Evolutionary conservation across 495 filamentous ascomycete genomes (phyloP), one percentile per base, ranked within the genome.

Genomic region (Hypoxylon fuscum): DNA sequence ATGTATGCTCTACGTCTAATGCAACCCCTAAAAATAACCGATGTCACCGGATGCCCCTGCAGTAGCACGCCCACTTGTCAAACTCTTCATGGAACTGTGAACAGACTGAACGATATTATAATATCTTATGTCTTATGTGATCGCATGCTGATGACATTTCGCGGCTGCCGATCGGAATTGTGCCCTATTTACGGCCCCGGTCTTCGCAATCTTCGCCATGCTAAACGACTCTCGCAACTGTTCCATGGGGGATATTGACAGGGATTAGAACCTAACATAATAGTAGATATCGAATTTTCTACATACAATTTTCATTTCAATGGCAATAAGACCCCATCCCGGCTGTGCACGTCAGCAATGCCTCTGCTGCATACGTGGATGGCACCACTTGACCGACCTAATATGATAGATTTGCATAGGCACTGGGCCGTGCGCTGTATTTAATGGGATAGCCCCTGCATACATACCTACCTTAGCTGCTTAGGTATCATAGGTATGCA

Each of bases 1-100:
- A 41, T 1, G 2, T 41, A 41, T 1, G 5, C 10, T 3, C 5
- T 21, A 18, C 14, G 10, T 21, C 12, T n/a, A 38, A 49, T 41
- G 31, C 25, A 18, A 31, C 34, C 14, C 54, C 45, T 44, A 42
- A 58, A 50, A 58, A 58, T 58, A 58, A 50, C 34, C 14, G 48
- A 45, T 20, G 34, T 38, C n/a, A 14, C 4, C n/a, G n/a, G n/a
- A 37, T 22, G 25, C 45, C 46, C 55, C 25, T 58, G 55, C 55
- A 58, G 55, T 35, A 58, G 45, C 9, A 41, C 23, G 15, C 25
- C 32, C 44, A 48, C 35, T 21, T 49, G 17, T 42, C 32, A 27
- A 23, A 56, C 32, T 47, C 31, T 55, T 50, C 10, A 11, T n/a
- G 12, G 27, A 11, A 23, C 5, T n/a, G 17, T 35, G 21, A 17